Base-by-base conservation (phyloP, 257 asterid genomes). In the Capsicum chinense region DNA sequence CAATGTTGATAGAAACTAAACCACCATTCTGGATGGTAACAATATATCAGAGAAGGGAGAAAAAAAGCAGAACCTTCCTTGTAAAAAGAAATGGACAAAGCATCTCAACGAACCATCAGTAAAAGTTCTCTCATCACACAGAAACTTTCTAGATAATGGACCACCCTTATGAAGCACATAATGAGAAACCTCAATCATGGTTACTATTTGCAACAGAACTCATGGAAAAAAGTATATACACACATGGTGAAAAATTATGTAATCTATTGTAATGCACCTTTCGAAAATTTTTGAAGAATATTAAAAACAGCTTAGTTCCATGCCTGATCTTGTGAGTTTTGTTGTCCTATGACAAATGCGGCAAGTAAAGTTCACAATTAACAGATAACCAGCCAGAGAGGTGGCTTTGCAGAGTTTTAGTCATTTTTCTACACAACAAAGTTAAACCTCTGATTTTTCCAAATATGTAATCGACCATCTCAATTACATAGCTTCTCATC, bases 1-100 rank as follows among this genome's bases (percentile, higher is more conserved):
- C 56, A 64, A 39, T 54, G 81, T 16, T 7, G 26, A 68, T 64
- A 83, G 73, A 71, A 87, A 69, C 57, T 80, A 70, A 83, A 44
- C 80, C 48, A 35, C 17, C 44, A 54, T 17, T 56, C 50, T 69
- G 33, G 80, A 73, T 17, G 33, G 81, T 74, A 73, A 73, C 3
- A 73, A 50, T 74, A 50, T 1, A 74, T 47, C 39, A 6, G 44
- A 74, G 80, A 60, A 74, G 13, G 81, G 26, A 52, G 62, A 76
- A 76, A 1, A 12, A 14, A 44, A 39, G 39, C 78, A 44, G 56
- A 4, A 70, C 15, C 16, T 70, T 17, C 79, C 37, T 70, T 71
- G 17, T 17, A 44, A 10, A 7, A 17, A 71, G 5, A 71, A 17
- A 47, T 10, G 57, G 79, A 47, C 37, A 71, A 71, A 71, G 14